These are phyloP conservation scores for Cyclotella sp. DNA, from an alignment of 108 stramenopile genomes.

Conservation along the genomic window DNA sequence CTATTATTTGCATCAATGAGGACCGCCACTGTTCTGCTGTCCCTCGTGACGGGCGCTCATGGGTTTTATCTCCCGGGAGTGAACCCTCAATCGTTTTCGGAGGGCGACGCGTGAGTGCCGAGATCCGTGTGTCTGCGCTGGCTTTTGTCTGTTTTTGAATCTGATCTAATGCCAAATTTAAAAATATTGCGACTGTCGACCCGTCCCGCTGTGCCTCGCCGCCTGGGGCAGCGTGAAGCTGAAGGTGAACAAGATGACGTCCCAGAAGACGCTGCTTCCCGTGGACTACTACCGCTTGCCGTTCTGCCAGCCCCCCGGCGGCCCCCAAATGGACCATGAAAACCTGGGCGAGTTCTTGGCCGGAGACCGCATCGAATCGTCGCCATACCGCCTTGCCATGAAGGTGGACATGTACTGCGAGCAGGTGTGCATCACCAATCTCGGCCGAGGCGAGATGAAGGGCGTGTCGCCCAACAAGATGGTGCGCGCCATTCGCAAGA, in stretches of 20 bases:
- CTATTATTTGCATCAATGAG: not conserved
- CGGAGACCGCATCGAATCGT: constrained; percentile 97
- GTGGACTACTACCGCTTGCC: constrained; percentile 96
- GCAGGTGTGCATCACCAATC: constrained; percentile 86
- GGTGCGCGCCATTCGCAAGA: constrained; percentile 88
- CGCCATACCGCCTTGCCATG: constrained; percentile 96
- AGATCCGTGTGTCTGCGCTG: not conserved
- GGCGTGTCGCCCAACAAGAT: constrained; percentile 82
- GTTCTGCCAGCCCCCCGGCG: constrained; percentile 91
- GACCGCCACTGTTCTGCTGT: not conserved
- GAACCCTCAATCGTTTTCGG: constrained; percentile 78
- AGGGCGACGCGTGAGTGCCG: constrained; percentile 65
- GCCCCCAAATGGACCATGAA: constrained; percentile 86
- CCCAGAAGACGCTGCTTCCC: constrained; percentile 89
- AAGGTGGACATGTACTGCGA: constrained; percentile 94
- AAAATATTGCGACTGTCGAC: too few relatives aligned
- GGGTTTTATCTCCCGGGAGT: constrained; percentile 89
- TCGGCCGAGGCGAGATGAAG: constrained; percentile 70
- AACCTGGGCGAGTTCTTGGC: constrained; percentile 98
- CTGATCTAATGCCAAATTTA: too few relatives aligned
- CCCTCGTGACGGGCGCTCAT: constrained; percentile 20
- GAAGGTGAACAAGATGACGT: constrained; percentile 93
- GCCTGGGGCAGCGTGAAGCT: constrained; percentile 72
- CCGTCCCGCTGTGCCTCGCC: not conserved
- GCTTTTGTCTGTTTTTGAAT: not conserved